These are phyloP conservation scores for Avena atlantica DNA, from an alignment of 176 grass and related monocot genomes.

Conservation along the genomic window DNA sequence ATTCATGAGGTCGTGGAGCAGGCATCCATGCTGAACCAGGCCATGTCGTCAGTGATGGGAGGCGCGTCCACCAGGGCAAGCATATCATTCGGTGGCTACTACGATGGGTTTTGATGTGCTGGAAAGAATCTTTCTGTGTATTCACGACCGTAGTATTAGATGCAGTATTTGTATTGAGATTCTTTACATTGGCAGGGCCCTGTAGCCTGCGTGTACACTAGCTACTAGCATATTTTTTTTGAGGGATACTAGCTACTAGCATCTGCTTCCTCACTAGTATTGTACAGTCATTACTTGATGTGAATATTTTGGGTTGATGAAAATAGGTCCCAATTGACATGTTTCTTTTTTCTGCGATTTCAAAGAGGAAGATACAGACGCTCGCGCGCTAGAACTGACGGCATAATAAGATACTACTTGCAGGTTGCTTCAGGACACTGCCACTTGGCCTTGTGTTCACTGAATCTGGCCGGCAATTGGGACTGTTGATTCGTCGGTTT, in stretches of 20 bases:
- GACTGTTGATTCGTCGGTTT: conserved; percentile 29
- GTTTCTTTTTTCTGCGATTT: neutral
- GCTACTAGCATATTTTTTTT: neutral
- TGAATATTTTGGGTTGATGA: conserved; percentile 3
- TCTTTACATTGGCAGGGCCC: conserved; percentile 9
- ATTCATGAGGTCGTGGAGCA: conserved; percentile 70
- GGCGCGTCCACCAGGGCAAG: conserved; percentile 61
- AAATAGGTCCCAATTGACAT: neutral
- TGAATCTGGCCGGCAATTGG: neutral
- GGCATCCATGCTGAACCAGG: conserved; percentile 74
- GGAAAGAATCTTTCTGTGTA: neutral
- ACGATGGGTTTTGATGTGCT: conserved; percentile 55
- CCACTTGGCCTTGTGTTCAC: neutral
- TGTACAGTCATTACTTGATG: neutral
- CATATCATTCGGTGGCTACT: conserved; percentile 81
- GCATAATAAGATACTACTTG: neutral
- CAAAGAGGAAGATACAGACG: too few species aligned
- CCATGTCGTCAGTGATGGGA: conserved; percentile 65
- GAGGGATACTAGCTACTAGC: neutral
- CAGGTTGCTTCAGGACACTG: too few species aligned
- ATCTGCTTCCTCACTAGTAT: neutral
- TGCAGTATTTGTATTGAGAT: neutral
- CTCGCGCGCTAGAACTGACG: neutral
- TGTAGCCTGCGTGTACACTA: neutral
- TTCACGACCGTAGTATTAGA: neutral